Evolutionary conservation across 2,329 filamentous ascomycete genomes (phyloP), one percentile per base, ranked within the genome.

Genomic region (Fusarium pilosicola): DNA sequence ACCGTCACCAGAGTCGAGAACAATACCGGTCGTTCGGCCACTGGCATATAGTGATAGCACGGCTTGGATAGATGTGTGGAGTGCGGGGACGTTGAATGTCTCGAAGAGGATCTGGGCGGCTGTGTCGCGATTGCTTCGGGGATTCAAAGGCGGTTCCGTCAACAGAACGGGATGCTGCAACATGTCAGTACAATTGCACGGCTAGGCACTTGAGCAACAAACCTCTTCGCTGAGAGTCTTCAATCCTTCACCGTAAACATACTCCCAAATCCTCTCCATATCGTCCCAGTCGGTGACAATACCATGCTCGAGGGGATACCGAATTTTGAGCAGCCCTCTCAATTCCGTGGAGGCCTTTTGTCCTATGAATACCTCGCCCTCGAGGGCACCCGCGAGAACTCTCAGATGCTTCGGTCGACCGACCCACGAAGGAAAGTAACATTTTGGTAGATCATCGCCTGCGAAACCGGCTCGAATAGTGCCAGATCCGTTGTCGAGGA

Each of bases 241-340:
- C 79, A 99, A 84, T 74, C 97, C 96, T 80, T 98, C 96, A 65
- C 94, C 94, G 82, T 98, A 99, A 60, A 99, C 95, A 80, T 97
- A 96, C 79, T 97, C 94, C 96, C 96, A 99, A 84, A 99, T 99
- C 85, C 94, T 92, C 87, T 99, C 96, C 96, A 99, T 99, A 81
- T 99, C 96, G 81, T 98, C 96, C 96, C 96, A 99, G 84, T 99
- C 95, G 77, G 96, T 99, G 73, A 99, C 96, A 79, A 99, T 97
- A 77, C 96, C 96, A 82, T 99, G 96, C 85, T 98, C 96, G 62
- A 99, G 86, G 49, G 96, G 96, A 82, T 98, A 98, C 75, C 91
- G 89, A 78, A 99, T 98, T 89, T 98, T 99, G 77, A 99, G 88
- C 70, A 99, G 86, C 7, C 96, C 96, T 79, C 96, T 91, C 79